A percentile compares a stretch with the other conserved stretches of the same genome.
These are phyloP conservation scores for Pulveroboletus ravenelii DNA, from an alignment of 768 basidiomycete species.

Conservation along the genomic window DNA sequence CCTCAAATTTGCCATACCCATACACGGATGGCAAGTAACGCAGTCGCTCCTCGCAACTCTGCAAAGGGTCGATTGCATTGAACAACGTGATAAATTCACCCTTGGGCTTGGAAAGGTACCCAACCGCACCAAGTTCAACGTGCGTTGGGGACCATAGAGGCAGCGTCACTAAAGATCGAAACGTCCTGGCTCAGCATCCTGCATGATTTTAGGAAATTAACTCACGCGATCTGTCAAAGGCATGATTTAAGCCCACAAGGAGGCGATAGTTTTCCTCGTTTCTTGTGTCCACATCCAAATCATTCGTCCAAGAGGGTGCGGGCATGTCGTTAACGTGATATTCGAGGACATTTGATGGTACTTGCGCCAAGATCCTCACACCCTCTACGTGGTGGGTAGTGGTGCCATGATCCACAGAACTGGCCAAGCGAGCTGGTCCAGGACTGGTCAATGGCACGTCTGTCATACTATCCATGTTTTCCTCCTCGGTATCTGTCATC, in stretches of 20 bases:
- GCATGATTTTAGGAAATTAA: conserved; percentile 4
- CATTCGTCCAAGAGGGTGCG: conserved; percentile 35
- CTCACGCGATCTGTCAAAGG: conserved; percentile 66
- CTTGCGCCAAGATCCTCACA: conserved; percentile 16
- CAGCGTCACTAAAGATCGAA: conserved; percentile 43
- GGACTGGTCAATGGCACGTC: conserved; percentile 19
- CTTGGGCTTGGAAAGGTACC: conserved; percentile 63
- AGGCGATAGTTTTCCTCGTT: conserved; percentile 69
- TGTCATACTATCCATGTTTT: conserved; percentile 8
- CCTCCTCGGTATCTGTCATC: conserved; percentile 14
- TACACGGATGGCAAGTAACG: conserved; percentile 52
- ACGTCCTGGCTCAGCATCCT: background rate
- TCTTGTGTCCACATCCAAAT: conserved; percentile 37
- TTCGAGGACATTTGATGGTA: background rate
- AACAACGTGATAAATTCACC: conserved; percentile 71
- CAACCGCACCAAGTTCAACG: conserved; percentile 67
- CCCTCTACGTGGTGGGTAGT: conserved; percentile 3
- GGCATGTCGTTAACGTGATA: background rate
- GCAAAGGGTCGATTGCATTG: conserved; percentile 56
- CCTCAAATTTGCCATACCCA: conserved; percentile 57
- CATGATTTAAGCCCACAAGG: conserved; percentile 48
- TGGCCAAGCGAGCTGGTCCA: background rate
- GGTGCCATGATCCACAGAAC: background rate
- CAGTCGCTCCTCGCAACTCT: conserved; percentile 40
- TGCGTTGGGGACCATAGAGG: conserved; percentile 68